Evolutionary conservation across 257 asterid species (phyloP), one percentile per base, ranked within the genome.

Genomic region (Linderniella brevidens): DNA sequence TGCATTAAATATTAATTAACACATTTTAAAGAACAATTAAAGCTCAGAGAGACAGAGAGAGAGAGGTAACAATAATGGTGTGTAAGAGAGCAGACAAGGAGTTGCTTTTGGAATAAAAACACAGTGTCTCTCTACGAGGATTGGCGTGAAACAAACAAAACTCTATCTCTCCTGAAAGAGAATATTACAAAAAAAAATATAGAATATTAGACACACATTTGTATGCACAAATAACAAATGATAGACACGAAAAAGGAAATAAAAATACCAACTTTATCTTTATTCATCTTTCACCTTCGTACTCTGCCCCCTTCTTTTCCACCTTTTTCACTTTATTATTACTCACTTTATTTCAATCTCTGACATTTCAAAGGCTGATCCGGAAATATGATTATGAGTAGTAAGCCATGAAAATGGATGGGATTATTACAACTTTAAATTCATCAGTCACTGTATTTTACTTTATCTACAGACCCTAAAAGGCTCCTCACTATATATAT

Each of bases 31-130:
- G 16, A 47, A 38, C 20, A 32, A 47, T 0, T 47, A 40, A 54
- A 46, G 49, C 40, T 51, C 39, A 57, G 55, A 42, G 16, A 50
- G 46, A 35, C 18, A 40, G 44, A 40, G 58, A 50, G 56, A 68
- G 55, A 58, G 46, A 38, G 53, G 39, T 62, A 58, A 58, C 55
- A 67, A 66, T 58, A 54, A 41, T 19, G 32, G 25, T 18, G 25
- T 52, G 56, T 58, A 60, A 52, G 65, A 65, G 58, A 70, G 64
- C 59, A 68, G 76, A 75, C 76, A 64, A 67, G 55, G 58, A 15
- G 63, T 50, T 68, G 72, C 74, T 68, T 75, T 70, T 61, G 61
- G 56, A 60, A 60, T 69, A 64, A 67, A 62, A 64, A 56, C 53
- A 58, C 43, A 42, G 53, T 49, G 70, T 62, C 73, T 55, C 67